Evolutionary conservation across 805 yeast species (phyloP), one percentile per base, ranked within the genome.

Genomic region (Starmerella scarabaei): DNA sequence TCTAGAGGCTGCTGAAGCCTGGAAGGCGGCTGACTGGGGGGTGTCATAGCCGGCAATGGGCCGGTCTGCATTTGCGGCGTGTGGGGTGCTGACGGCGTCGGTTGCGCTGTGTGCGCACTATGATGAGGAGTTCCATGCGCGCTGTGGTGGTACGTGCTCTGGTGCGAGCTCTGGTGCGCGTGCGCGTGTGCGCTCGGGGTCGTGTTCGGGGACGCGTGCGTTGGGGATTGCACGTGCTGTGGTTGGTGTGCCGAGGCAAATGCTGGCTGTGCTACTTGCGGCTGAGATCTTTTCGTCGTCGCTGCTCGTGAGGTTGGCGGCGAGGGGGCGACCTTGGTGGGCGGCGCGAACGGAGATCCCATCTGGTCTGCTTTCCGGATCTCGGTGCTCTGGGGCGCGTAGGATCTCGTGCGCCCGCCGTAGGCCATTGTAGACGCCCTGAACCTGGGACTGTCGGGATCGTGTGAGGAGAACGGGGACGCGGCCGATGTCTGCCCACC

Each of bases 361-460:
- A 23, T 23, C 26, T 7, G 7, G 26, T 23, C 11, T 23, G 11
- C 7, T 7, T 11, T 7, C 26, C 9, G 26, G 9, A 23, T 23
- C 11, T 23, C 26, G n/a, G n/a, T n/a, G n/a, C n/a, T n/a, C n/a
- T n/a, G n/a, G 31, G 40, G 37, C 7, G 36, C 32, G 36, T 21
- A 26, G 24, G 37, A 12, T 17, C 24, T 20, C 28, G 41, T 24
- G 37, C 34, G 17, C 21, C 23, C 30, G 23, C 51, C 51, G 35
- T 47, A 47, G 27, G 51, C 51, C 21, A 40, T 43, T 19, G 49
- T 47, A 21, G 47, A 42, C 17, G 49, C 41, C 14, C 51, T 43
- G 9, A 37, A 20, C 16, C 38, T 30, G 12, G 47, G 47, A 14
- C 38, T 30, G 4, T 44, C 47, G 16, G 37, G 17, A 18, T 26